Evolutionary conservation across 805 yeast genomes (phyloP).

Genomic region (Kodamaea lidongshanica): DNA sequence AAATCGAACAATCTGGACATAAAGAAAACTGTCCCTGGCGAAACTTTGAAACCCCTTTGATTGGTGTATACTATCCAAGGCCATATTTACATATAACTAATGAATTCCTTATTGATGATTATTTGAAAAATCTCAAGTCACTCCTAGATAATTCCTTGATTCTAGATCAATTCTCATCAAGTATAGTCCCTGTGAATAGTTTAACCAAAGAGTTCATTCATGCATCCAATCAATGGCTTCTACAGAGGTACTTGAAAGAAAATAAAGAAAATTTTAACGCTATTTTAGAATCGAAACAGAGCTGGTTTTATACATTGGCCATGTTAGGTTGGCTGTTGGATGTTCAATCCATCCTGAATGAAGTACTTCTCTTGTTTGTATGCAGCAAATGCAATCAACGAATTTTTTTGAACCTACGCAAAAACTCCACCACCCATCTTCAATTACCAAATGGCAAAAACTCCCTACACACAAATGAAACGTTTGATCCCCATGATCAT

Average conservation of each 20-base stretch:
- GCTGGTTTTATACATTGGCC: slow-evolving; percentile 32
- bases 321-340: slow-evolving; percentile 33
- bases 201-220: slow-evolving; percentile 12
- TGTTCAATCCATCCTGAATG: slow-evolving; percentile 23
- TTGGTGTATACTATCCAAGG: slow-evolving; percentile 29
- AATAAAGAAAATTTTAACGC: slow-evolving; percentile 30
- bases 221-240: slow-evolving; percentile 29
- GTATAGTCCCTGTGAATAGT: slow-evolving; percentile 2
- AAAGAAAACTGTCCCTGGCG: slow-evolving; percentile 32
- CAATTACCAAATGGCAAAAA: slow-evolving; percentile 9
- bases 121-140: slow-evolving; percentile 22
- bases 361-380: slow-evolving; percentile 25
- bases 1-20: slow-evolving; percentile 21
- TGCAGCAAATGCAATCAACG: slow-evolving; percentile 35
- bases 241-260: slow-evolving; percentile 25
- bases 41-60: slow-evolving; percentile 27
- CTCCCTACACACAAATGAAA: slow-evolving; percentile 13
- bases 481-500: slow-evolving; percentile 25
- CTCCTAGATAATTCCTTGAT: slow-evolving; percentile 21
- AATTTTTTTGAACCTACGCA: slow-evolving; percentile 18
- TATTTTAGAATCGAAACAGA: slow-evolving; percentile 21
- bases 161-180: slow-evolving; percentile 10
- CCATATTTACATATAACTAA: slow-evolving; percentile 28
- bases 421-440: slow-evolving; percentile 4
- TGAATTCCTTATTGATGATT: slow-evolving; percentile 22